Percentiles rank a stretch among this genome's conserved stretches.
Evolutionary conservation across 805 yeast genomes (phyloP).

Genomic region (Jamesozyma jinghongensis): DNA sequence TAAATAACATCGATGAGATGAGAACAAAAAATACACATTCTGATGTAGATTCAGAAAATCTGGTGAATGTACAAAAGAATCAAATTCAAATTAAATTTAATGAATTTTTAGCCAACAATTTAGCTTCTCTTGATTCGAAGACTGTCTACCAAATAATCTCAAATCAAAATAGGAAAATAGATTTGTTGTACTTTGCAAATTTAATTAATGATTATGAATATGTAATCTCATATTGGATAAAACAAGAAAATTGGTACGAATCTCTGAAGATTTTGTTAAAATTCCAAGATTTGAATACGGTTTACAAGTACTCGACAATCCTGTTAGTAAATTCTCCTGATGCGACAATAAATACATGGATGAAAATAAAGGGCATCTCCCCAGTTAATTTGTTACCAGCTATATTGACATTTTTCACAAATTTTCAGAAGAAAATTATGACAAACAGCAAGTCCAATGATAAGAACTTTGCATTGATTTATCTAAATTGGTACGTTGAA

Average conservation of each 20-base stretch:
- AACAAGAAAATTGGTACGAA: slow-evolving; percentile 61
- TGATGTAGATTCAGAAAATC: slow-evolving; percentile 14
- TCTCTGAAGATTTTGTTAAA: slow-evolving; percentile 51
- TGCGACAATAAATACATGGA: slow-evolving; percentile 72
- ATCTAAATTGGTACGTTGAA: slow-evolving; percentile 46
- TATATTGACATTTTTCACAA: slow-evolving; percentile 55
- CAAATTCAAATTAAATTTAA: slow-evolving; percentile 25
- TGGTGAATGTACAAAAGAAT: slow-evolving; percentile 14
- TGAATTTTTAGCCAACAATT: slow-evolving; percentile 42
- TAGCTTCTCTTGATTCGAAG: slow-evolving; percentile 46
- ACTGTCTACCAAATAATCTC: slow-evolving; percentile 66
- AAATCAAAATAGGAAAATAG: slow-evolving; percentile 55
- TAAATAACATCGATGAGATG: slow-evolving; percentile 30
- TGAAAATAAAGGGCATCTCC: slow-evolving; percentile 42
- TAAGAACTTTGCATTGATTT: slow-evolving; percentile 58
- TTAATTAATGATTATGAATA: slow-evolving; percentile 58
- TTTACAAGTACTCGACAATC: slow-evolving; percentile 62
- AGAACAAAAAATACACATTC: slow-evolving; percentile 15
- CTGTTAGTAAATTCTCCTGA: slow-evolving; percentile 59
- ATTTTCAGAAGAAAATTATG: slow-evolving; percentile 21
- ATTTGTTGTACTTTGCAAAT: slow-evolving; percentile 59
- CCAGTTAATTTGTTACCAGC: slow-evolving; percentile 68
- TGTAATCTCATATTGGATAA: slow-evolving; percentile 61
- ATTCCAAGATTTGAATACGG: slow-evolving; percentile 38
- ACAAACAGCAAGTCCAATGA: slow-evolving; percentile 30